These are phyloP conservation scores for Nephelium lappaceum DNA, from an alignment of 345 rosid species.

Conservation along the genomic window DNA sequence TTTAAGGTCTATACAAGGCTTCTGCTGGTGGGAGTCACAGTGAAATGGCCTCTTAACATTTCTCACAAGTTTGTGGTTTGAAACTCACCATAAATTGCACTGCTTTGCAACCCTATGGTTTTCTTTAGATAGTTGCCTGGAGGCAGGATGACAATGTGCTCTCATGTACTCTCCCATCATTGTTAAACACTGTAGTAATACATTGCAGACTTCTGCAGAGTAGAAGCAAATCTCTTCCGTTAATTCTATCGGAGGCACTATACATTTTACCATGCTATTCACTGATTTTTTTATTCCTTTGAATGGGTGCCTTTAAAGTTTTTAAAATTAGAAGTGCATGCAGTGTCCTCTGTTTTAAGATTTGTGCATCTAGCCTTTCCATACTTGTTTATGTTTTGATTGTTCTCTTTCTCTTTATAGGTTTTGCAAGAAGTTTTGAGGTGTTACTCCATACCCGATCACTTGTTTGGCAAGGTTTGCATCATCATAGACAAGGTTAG, in stretches of 20 bases:
- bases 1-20: not conserved
- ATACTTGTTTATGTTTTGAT: not conserved
- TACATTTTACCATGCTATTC: not conserved
- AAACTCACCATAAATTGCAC: not conserved
- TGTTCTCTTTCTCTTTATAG: slow-evolving; percentile 38
- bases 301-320: not conserved
- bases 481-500: slow-evolving; percentile 92
- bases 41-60: not conserved
- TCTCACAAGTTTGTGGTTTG: not conserved
- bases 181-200: not conserved
- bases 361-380: not conserved
- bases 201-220: not conserved
- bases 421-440: slow-evolving; percentile 84
- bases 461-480: slow-evolving; percentile 78
- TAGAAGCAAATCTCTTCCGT: not conserved
- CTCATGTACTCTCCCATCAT: not conserved
- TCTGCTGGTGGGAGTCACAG: not conserved
- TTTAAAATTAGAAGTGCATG: not conserved
- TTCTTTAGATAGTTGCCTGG: not conserved
- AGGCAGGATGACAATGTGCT: not conserved
- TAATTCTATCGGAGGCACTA: not conserved
- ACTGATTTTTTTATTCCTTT: not conserved
- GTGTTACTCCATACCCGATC: slow-evolving; percentile 68
- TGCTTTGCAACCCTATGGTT: not conserved
- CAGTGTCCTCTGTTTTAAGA: not conserved